Conservation (phyloP, 1,139 yeast species). For the Diutina siamensis region DNA sequence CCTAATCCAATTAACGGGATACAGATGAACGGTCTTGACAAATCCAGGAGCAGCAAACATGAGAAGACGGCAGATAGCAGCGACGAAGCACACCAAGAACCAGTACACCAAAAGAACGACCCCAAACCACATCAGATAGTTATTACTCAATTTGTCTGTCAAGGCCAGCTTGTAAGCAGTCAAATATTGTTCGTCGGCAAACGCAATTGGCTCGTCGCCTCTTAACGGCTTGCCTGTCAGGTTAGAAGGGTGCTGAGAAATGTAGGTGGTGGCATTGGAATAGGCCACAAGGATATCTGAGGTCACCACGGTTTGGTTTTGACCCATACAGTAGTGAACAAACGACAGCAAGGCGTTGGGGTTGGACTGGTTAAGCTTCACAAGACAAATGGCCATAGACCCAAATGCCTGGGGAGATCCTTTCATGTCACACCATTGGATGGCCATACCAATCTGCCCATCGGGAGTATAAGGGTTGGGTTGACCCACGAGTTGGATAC, state of each 20-base stretch:
- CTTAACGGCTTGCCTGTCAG: not conserved
- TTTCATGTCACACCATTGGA: not conserved
- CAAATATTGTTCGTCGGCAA: not conserved
- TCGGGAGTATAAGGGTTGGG: constrained; percentile 4
- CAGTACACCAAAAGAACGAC: constrained; percentile 37
- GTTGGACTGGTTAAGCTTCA: not conserved
- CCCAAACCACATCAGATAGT: constrained; percentile 38
- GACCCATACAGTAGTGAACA: not conserved
- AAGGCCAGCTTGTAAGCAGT: constrained; percentile 1
- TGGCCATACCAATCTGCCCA: not conserved
- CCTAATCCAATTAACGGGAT: not conserved
- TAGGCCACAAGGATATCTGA: not conserved
- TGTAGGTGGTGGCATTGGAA: not conserved
- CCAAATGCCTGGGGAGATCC: not conserved
- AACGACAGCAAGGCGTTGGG: not conserved
- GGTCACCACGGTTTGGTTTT: not conserved
- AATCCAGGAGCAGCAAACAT: not conserved
- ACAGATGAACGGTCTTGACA: not conserved
- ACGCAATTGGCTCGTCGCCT: not conserved
- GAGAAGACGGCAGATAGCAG: constrained; percentile 17
- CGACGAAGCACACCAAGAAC: constrained; percentile 29
- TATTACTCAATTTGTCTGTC: constrained; percentile 8
- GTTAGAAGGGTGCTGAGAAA: not conserved
- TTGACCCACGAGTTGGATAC: not conserved
- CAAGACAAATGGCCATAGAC: not conserved